Evolutionary conservation across 495 filamentous ascomycete genomes (phyloP).

Genomic region (Podospora tetraspora): DNA sequence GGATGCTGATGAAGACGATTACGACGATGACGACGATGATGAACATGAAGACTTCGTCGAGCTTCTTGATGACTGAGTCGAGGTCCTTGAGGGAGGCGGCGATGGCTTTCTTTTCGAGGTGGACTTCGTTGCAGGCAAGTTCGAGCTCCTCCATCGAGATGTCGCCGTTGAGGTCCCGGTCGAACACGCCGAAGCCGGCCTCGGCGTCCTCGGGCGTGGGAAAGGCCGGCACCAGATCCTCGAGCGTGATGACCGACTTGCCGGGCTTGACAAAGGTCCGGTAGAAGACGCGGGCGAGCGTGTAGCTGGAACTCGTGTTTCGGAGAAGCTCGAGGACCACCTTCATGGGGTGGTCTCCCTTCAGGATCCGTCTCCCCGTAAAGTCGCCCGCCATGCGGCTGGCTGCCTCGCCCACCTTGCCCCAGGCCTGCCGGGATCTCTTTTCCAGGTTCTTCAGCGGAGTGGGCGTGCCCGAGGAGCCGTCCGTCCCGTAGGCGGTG

Average conservation of each 20-base stretch:
- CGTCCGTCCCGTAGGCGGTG: constrained; percentile 28
- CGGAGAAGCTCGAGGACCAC: constrained; percentile 73
- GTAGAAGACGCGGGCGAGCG: constrained; percentile 87
- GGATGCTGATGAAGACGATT: constrained; percentile 80
- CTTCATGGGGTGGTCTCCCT: constrained; percentile 77
- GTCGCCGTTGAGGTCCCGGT: constrained; percentile 95
- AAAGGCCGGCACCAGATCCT: constrained; percentile 76
- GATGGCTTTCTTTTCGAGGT: constrained; percentile 90
- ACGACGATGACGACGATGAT: constrained; percentile 72
- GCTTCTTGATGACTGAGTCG: constrained; percentile 88
- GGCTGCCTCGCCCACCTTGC: constrained; percentile 80
- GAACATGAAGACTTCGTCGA: constrained; percentile 83
- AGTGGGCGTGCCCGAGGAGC: constrained; percentile 58
- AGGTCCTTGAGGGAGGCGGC: constrained; percentile 90
- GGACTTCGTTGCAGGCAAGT: constrained; percentile 89
- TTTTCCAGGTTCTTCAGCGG: constrained; percentile 65
- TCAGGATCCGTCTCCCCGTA: constrained; percentile 69
- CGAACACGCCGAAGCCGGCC: constrained; percentile 87
- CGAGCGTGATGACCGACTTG: constrained; percentile 66
- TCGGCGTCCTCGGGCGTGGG: constrained; percentile 84
- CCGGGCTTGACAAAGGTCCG: constrained; percentile 76
- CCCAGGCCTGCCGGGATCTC: constrained; percentile 66
- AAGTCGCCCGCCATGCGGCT: constrained; percentile 93
- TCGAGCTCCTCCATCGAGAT: constrained; percentile 96
- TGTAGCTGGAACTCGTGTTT: constrained; percentile 69